A percentile compares a stretch with the other conserved stretches of the same genome.
phyloP scores from a whole-genome alignment of 208 protist genomes.

The Herpetomonas samuelpessoai region DNA sequence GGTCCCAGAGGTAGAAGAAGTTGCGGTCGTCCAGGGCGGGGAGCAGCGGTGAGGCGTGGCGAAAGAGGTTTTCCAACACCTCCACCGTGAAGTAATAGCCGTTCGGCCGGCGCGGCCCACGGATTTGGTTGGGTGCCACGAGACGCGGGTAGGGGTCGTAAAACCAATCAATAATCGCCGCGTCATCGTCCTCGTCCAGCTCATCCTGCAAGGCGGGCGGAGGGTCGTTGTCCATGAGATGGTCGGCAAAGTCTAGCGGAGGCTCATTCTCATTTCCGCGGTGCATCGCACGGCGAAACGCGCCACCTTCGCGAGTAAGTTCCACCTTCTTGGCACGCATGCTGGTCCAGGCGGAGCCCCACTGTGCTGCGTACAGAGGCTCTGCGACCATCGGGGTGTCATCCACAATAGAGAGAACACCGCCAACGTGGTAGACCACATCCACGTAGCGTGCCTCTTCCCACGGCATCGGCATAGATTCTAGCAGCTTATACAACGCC shows the following conservation, averaged over 20 bases:
- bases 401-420: conserved; percentile 99
- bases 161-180: conserved; percentile 97
- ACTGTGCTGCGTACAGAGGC: conserved; percentile 99
- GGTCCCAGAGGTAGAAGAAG: conserved; percentile 99
- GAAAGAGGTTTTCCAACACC: conserved; percentile 91
- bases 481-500: conserved; percentile 99
- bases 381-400: conserved; percentile 99
- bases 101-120: conserved; percentile 68
- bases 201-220: conserved; percentile 96
- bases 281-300: conserved; percentile 95
- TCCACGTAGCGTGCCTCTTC: conserved; percentile 96
- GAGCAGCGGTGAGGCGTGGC: conserved; percentile 96
- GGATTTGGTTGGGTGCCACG: conserved; percentile 92
- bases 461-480: conserved; percentile 99
- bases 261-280: conserved; percentile 99
- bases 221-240: conserved; percentile 97
- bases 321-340: conserved; percentile 99
- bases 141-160: conserved; percentile 97
- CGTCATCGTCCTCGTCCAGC: conserved; percentile 98
- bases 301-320: conserved; percentile 64
- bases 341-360: conserved; percentile 99
- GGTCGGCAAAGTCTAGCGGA: conserved; percentile 99
- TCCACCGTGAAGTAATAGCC: conserved; percentile 94
- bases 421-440: conserved; percentile 99
- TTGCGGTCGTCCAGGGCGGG: conserved; percentile 98